These are phyloP conservation scores for Coleophoma cylindrospora DNA, from an alignment of 2,329 filamentous ascomycete genomes.

Conservation along the genomic window DNA sequence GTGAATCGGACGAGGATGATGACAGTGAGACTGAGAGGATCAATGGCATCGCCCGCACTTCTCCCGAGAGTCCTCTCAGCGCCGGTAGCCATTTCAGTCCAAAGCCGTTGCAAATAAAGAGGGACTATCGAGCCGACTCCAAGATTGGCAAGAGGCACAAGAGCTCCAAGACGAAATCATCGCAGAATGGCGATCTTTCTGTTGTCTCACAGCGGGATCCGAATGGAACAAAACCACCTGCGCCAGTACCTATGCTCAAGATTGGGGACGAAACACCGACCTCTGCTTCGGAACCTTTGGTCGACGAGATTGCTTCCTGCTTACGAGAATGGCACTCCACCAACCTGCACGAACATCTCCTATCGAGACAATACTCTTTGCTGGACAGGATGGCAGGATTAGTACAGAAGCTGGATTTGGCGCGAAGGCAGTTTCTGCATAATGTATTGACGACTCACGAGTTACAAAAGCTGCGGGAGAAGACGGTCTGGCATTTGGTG, in stretches of 20 bases:
- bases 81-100: constrained; percentile 8
- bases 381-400: constrained; percentile 78
- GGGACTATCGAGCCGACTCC: background rate
- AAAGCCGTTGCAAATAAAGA: constrained; percentile 7
- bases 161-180: constrained; percentile 13
- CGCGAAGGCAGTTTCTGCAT: constrained; percentile 85
- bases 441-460: constrained; percentile 88
- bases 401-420: constrained; percentile 77
- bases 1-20: constrained; percentile 55
- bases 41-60: constrained; percentile 11
- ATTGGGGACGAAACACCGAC: constrained; percentile 96
- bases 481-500: constrained; percentile 93
- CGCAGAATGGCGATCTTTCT: constrained; percentile 32
- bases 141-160: constrained; percentile 4
- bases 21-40: constrained; percentile 21
- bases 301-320: constrained; percentile 97
- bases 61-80: constrained; percentile 4
- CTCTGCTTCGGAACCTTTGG: constrained; percentile 80
- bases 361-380: constrained; percentile 74
- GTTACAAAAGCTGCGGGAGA: constrained; percentile 73
- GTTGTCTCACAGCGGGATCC: constrained; percentile 54
- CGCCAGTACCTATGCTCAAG: constrained; percentile 94
- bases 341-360: constrained; percentile 85
- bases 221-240: constrained; percentile 70
- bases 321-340: constrained; percentile 98